Evolutionary conservation across 2,329 filamentous ascomycete species (phyloP).

Genomic region (Trichoderma guizhouense): DNA sequence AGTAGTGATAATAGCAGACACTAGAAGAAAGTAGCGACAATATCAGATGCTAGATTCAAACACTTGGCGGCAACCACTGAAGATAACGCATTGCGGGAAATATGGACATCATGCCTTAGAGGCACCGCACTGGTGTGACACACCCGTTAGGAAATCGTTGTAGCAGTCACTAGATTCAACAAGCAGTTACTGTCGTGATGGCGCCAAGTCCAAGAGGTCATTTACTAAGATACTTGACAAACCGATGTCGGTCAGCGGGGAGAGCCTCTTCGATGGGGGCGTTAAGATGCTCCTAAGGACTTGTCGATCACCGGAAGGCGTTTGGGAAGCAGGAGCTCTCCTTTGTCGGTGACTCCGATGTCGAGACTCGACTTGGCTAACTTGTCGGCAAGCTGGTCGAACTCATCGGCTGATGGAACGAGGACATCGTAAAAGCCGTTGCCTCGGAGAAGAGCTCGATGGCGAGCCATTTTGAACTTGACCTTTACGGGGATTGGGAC

Average conservation of each 20-base stretch:
- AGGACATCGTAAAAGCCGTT: not conserved
- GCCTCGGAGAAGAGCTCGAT: not conserved
- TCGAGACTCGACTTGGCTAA: not conserved
- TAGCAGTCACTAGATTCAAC: too few relatives aligned
- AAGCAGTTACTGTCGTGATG: not conserved
- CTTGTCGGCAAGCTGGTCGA: not conserved
- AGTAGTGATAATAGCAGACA: too few relatives aligned
- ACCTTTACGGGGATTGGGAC: not conserved
- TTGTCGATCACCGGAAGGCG: not conserved
- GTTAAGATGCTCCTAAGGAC: not conserved
- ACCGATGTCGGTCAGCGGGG: not conserved
- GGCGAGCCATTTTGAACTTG: not conserved
- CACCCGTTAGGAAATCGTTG: too few relatives aligned
- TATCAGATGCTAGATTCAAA: too few relatives aligned
- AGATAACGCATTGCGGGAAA: too few relatives aligned
- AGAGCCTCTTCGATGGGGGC: not conserved
- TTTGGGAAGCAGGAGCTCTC: not conserved
- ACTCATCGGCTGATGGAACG: not conserved
- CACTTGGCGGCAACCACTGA: too few relatives aligned
- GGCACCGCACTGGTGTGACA: too few relatives aligned
- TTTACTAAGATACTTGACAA: not conserved
- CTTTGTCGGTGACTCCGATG: not conserved
- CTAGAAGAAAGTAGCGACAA: too few relatives aligned
- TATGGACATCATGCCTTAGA: too few relatives aligned
- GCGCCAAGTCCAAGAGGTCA: not conserved